A percentile compares a stretch with the other conserved stretches of the same genome.
Evolutionary conservation across 2,329 filamentous ascomycete species (phyloP).

Genomic region (Ophiostoma angusticollis): DNA sequence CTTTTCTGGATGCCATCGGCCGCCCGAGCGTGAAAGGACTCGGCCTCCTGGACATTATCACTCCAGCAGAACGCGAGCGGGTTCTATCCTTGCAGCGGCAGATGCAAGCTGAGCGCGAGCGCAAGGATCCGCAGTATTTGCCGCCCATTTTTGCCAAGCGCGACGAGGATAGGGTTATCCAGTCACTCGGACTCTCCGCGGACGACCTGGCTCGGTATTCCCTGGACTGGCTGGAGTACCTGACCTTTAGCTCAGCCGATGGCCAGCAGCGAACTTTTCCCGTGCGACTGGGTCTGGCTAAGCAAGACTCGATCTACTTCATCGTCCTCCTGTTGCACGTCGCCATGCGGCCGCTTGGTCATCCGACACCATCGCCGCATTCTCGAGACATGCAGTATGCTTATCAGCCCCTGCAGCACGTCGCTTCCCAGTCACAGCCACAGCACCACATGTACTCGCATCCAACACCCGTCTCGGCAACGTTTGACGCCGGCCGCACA

Average conservation of each 20-base stretch:
- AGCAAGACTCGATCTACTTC: conserved; percentile 50
- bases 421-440: too few relatives aligned
- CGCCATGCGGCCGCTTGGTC: conserved; percentile 25
- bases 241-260: conserved; percentile 40
- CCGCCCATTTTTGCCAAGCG: conserved; percentile 47
- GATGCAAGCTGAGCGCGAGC: conserved; percentile 44
- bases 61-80: conserved; percentile 38
- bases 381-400: conserved; percentile 28
- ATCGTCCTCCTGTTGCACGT: conserved; percentile 37
- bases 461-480: conserved; percentile 32
- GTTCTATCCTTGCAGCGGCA: conserved; percentile 36
- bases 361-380: conserved; percentile 33
- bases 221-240: conserved; percentile 40
- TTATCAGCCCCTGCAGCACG: conserved; percentile 27
- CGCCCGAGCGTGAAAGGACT: conserved; percentile 33
- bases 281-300: conserved; percentile 43
- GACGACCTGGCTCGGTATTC: conserved; percentile 41
- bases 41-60: conserved; percentile 42
- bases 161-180: conserved; percentile 42
- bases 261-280: conserved; percentile 37
- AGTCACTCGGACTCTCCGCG: conserved; percentile 37
- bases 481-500: conserved; percentile 33
- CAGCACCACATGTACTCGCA: conserved; percentile 26
- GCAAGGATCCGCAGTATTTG: conserved; percentile 48
- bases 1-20: conserved; percentile 44